phyloP scores from a whole-genome alignment of 2,329 filamentous ascomycete species.

The Pseudocercospora crystallina region DNA sequence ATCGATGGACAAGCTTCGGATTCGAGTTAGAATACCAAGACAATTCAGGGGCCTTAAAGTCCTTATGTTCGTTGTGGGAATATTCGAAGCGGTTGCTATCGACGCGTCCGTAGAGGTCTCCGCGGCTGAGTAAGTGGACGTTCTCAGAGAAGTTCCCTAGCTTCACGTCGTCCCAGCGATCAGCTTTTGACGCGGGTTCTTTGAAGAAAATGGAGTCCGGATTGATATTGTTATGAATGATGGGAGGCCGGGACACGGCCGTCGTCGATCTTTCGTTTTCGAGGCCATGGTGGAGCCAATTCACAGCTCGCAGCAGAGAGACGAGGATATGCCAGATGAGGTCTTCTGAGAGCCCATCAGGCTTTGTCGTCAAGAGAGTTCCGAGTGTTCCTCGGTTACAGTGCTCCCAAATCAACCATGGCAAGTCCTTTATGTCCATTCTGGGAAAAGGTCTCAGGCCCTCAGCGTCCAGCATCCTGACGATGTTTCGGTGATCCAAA shows the following conservation, averaged over 20 bases:
- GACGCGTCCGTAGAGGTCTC: background rate
- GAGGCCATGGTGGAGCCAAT: slow-evolving; percentile 8
- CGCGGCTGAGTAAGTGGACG: slow-evolving; percentile 1
- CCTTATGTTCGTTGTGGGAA: slow-evolving; percentile 1
- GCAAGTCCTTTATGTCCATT: too few species aligned
- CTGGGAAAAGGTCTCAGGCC: too few species aligned
- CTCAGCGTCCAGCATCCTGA: too few species aligned
- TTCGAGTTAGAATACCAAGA: slow-evolving; percentile 7
- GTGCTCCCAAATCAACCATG: too few species aligned
- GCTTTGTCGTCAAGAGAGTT: background rate
- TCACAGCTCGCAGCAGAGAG: slow-evolving; percentile 10
- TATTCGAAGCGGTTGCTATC: background rate
- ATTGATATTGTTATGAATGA: slow-evolving; percentile 41
- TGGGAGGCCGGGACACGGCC: background rate
- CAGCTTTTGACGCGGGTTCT: background rate
- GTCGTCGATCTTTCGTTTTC: background rate
- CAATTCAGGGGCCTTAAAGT: slow-evolving; percentile 12
- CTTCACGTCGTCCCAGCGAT: slow-evolving; percentile 12
- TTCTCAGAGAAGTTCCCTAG: slow-evolving; percentile 12
- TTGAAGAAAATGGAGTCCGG: slow-evolving; percentile 34
- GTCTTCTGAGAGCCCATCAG: slow-evolving; percentile 12
- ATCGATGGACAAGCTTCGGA: background rate
- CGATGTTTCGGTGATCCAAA: too few species aligned
- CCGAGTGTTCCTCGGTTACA: too few species aligned
- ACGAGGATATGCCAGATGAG: slow-evolving; percentile 18